A percentile compares a stretch with the other conserved stretches of the same genome.
Evolutionary conservation across 345 rosid species (phyloP).

Genomic region (Arabidopsis arenosa): DNA sequence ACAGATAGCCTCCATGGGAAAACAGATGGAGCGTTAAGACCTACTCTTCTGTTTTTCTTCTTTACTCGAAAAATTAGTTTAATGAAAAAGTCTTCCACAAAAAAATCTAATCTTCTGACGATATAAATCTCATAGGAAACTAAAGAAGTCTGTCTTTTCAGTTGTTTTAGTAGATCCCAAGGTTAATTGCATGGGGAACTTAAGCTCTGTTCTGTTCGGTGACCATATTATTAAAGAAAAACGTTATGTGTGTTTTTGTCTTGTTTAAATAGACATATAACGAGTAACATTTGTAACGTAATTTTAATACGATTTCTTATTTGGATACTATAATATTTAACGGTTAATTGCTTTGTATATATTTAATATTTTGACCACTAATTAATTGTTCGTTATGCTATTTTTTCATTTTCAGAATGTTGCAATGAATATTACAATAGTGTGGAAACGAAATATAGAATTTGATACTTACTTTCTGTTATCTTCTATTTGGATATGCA

Average conservation of each 20-base stretch:
- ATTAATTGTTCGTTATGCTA: background rate
- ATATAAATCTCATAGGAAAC: slow-evolving; percentile 40
- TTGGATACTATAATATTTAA: background rate
- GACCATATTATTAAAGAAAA: background rate
- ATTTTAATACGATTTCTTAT: background rate
- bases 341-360: too few relatives aligned
- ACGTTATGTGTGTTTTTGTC: background rate
- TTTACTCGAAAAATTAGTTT: background rate
- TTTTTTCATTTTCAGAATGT: background rate
- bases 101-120: slow-evolving; percentile 38
- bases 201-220: slow-evolving; percentile 19
- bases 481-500: slow-evolving; percentile 25
- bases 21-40: slow-evolving; percentile 40
- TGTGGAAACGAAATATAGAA: background rate
- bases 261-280: background rate
- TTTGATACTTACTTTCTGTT: slow-evolving; percentile 7
- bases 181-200: slow-evolving; percentile 32
- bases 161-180: slow-evolving; percentile 35
- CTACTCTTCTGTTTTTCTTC: slow-evolving; percentile 9
- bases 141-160: slow-evolving; percentile 34
- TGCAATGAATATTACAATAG: background rate
- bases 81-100: background rate
- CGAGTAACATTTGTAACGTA: background rate
- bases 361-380: background rate
- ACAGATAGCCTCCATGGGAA: slow-evolving; percentile 42